Conservation (phyloP, 495 filamentous ascomycete species). For the Pyrenopolyporus hunteri region DNA sequence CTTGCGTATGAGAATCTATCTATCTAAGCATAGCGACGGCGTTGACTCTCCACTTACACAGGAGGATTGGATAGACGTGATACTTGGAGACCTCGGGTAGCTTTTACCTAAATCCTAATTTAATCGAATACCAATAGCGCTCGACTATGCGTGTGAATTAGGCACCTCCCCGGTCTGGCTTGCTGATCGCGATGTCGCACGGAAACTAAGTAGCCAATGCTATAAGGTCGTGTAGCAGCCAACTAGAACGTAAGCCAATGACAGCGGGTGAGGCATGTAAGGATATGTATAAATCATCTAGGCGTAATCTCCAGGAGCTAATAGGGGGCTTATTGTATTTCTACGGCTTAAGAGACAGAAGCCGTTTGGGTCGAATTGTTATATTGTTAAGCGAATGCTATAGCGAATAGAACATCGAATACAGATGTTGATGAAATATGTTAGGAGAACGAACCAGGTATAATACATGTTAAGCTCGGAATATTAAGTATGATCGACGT, state of each 20-base stretch:
- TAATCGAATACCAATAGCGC: conserved; percentile 9
- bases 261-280: neutral
- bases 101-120: neutral
- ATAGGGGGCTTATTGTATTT: too few relatives aligned
- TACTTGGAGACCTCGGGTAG: neutral
- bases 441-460: too few relatives aligned
- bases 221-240: neutral
- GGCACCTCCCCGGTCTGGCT: neutral
- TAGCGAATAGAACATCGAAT: too few relatives aligned
- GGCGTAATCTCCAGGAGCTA: too few relatives aligned
- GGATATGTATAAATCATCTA: too few relatives aligned
- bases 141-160: neutral
- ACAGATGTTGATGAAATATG: too few relatives aligned
- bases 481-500: conserved; percentile 8
- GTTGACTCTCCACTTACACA: conserved; percentile 37
- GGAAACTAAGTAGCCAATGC: conserved; percentile 1
- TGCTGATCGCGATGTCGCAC: conserved; percentile 5
- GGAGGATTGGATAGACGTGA: neutral
- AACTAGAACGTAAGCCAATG: neutral
- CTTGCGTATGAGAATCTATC: conserved; percentile 7
- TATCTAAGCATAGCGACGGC: conserved; percentile 53
- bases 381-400: too few relatives aligned
- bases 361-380: too few relatives aligned
- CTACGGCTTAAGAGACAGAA: too few relatives aligned
- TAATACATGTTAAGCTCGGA: too few relatives aligned